These are phyloP conservation scores for Colletotrichum destructivum DNA, from an alignment of 2,329 filamentous ascomycete species.

Conservation along the genomic window DNA sequence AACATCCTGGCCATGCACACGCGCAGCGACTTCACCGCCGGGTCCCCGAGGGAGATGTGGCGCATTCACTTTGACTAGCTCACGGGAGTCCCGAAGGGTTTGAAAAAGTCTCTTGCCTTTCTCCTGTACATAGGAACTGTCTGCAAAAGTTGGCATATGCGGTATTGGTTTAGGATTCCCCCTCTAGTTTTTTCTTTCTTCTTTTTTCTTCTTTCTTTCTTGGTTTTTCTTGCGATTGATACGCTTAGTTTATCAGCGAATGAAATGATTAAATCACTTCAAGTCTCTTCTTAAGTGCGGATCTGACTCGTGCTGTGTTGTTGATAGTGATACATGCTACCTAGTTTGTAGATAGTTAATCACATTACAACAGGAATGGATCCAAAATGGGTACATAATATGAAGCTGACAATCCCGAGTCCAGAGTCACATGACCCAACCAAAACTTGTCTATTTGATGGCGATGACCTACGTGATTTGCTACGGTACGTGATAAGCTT, in stretches of 20 bases:
- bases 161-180: slow-evolving; percentile 30
- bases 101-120: not conserved
- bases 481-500: no score
- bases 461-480: no score
- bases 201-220: not conserved
- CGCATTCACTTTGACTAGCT: slow-evolving; percentile 64
- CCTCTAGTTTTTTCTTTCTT: slow-evolving; percentile 1
- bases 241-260: not conserved
- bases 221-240: not conserved
- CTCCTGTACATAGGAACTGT: slow-evolving; percentile 10
- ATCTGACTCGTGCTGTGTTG: no score
- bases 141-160: slow-evolving; percentile 22
- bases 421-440: no score
- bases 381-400: no score
- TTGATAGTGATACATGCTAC: no score
- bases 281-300: no score
- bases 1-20: slow-evolving; percentile 67
- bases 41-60: slow-evolving; percentile 64
- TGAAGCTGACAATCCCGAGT: no score
- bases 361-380: no score
- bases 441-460: no score
- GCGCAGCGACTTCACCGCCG: slow-evolving; percentile 60
- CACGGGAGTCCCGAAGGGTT: not conserved
- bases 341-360: no score
- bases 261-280: no score